Evolutionary conservation across 805 yeast species (phyloP).

Genomic region (Wickerhamiella sorbophila): DNA sequence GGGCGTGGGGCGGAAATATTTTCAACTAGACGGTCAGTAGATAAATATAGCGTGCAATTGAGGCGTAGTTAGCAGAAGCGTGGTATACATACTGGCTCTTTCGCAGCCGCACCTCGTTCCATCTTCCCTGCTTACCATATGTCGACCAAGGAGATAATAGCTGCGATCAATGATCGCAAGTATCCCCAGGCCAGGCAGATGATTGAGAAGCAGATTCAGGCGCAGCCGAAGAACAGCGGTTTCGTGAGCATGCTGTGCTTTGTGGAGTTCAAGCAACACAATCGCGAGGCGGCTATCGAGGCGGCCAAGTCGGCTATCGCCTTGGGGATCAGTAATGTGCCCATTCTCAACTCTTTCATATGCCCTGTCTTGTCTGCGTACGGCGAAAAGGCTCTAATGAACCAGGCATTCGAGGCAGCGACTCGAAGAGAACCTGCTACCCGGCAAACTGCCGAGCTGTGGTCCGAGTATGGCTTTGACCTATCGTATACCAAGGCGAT

Average conservation of each 20-base stretch:
- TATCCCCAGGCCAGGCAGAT: slow-evolving; percentile 39
- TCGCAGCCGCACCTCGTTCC: too few species aligned
- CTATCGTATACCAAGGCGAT: slow-evolving; percentile 13
- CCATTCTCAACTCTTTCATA: slow-evolving; percentile 22
- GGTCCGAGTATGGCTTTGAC: slow-evolving; percentile 13
- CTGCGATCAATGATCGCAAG: slow-evolving; percentile 39
- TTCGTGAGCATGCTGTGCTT: slow-evolving; percentile 22
- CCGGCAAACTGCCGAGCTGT: slow-evolving; percentile 13
- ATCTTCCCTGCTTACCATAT: not conserved
- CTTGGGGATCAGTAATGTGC: slow-evolving; percentile 6
- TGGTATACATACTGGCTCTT: too few species aligned
- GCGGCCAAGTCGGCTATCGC: slow-evolving; percentile 11
- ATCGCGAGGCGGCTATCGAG: slow-evolving; percentile 7
- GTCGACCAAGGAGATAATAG: slow-evolving; percentile 7
- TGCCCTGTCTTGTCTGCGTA: slow-evolving; percentile 16
- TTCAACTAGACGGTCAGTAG: too few species aligned
- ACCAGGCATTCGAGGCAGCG: slow-evolving; percentile 15
- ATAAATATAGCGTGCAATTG: too few species aligned
- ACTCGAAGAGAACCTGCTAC: slow-evolving; percentile 13
- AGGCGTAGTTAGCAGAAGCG: too few species aligned
- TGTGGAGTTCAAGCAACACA: slow-evolving; percentile 7
- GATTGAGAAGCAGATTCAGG: slow-evolving; percentile 34
- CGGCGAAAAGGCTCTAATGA: slow-evolving; percentile 22
- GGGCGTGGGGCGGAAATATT: too few species aligned
- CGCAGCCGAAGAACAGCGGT: slow-evolving; percentile 43